Percentiles rank a stretch among this genome's conserved stretches.
Evolutionary conservation across 805 yeast species (phyloP).

Genomic region (Candida ficus): DNA sequence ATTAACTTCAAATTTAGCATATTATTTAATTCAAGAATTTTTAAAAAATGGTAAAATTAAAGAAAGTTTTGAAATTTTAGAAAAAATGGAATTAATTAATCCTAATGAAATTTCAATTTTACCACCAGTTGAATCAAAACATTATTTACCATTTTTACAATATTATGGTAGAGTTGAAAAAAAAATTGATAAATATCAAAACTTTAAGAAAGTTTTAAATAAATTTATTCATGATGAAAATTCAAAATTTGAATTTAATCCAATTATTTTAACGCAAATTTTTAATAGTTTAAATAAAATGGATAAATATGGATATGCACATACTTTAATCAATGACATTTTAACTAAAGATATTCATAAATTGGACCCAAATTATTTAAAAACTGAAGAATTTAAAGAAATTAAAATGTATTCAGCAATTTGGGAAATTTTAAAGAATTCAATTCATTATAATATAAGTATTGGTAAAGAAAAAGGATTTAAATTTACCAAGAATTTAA

Average conservation of each 20-base stretch:
- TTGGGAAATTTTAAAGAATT: conserved; percentile 26
- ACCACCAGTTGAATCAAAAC: conserved; percentile 36
- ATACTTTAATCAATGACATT: conserved; percentile 29
- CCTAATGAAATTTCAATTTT: conserved; percentile 16
- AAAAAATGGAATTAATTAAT: conserved; percentile 26
- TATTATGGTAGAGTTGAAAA: conserved; percentile 27
- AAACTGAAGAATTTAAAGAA: neutral
- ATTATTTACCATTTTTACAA: conserved; percentile 36
- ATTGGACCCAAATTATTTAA: conserved; percentile 4
- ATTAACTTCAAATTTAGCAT: conserved; percentile 22
- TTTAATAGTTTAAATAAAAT: conserved; percentile 28
- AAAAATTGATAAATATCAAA: conserved; percentile 19
- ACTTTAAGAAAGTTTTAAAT: conserved; percentile 27
- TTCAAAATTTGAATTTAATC: conserved; percentile 23
- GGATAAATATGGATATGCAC: conserved; percentile 27
- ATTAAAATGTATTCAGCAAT: conserved; percentile 26
- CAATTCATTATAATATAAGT: conserved; percentile 2
- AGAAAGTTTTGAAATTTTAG: conserved; percentile 30
- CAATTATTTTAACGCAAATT: conserved; percentile 34
- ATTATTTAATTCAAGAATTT: conserved; percentile 23
- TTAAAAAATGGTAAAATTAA: conserved; percentile 20
- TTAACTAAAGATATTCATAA: conserved; percentile 18
- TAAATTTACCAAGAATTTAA: neutral
- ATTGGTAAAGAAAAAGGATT: neutral
- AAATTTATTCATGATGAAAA: conserved; percentile 23